Evolutionary conservation across 495 filamentous ascomycete species (phyloP), one percentile per base, ranked within the genome.

Genomic region (Tuber magnatum): DNA sequence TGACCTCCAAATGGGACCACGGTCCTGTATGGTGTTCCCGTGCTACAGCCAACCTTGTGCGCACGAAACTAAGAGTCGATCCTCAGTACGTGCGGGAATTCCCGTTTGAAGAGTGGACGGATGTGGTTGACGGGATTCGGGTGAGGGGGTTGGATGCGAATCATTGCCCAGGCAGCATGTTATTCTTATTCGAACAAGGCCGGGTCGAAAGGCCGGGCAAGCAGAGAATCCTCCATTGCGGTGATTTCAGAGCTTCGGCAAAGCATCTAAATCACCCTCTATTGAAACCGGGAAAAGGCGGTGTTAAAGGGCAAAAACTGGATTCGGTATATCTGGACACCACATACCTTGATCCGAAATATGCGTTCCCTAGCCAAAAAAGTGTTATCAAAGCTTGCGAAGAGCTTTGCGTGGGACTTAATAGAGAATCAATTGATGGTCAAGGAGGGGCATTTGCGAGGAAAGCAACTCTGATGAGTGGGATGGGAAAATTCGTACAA

Each of bases 81-180:
- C 91, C 91, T 0, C 92, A 93, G 82, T 97, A 90, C 86, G 87
- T 99, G 3, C 87, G 94, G 14, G 90, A 92, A 82, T 85, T 99
- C 6, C 91, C 95, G 10, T 98, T 97, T 78, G 95, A 98, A 73
- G 85, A 90, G 78, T 91, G 88, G 72, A 73, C 74, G 5, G 39
- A 24, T 28, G 92, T 94, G 75, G 90, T 98, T 0, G 87, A 90
- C 51, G 93, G 94, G 4, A 92, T 94, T 0, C 88, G 88, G 5
- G 94, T 98, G 65, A 97, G 93, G 3, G 95, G 97, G 90, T 90
- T 99, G n/a, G 89, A 91, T 10, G 95, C 95, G 1, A 99, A 99
- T 83, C 95, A 99, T 78, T 99, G 95, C 80, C 95, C 95, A 0
- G 95, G 95, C 9, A 97, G 93, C 82, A 96, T 94, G 8, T 84